Base-by-base conservation (phyloP, 139 green algal species). In the Ostreobium quekettii region DNA sequence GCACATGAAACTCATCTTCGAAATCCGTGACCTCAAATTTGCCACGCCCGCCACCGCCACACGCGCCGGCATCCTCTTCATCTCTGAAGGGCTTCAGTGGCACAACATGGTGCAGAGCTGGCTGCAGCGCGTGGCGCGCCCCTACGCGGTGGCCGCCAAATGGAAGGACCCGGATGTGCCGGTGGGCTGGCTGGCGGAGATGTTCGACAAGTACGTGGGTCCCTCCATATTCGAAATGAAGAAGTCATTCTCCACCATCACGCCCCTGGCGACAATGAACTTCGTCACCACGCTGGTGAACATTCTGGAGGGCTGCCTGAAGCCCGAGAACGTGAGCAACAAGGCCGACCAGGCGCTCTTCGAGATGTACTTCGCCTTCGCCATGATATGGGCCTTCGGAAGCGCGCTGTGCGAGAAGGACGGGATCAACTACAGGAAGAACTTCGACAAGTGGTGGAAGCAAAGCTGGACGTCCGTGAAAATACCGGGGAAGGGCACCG, bases 381-480 rank as follows among this genome's bases (percentile, higher is more conserved):
- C 82, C 1, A 83, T 85, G 48, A 85, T 92, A 60, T 95, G 88
- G 88, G 84, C 86, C 2, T 95, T 95, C 76, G 88, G 88, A 24
- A 83, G 86, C 30, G 85, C 70, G 5, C 80, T 95, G 65, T 87
- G 85, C 62, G 82, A 90, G 69, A 93, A 93, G 75, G 89, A 96
- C 66, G 89, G 89, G 75, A 86, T 96, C 76, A 85, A 91, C 66
- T 94, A 96, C 80, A 73, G 89, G 38, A 58, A 72, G 63, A 90
- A 90, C 76, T 96, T 94, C 75, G 87, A 96, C 83, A 93, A 93
- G 78, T 96, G 87, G 87, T 96, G 85, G 78, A 94, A 94, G 83
- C 39, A 73, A 24, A 89, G 77, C 0, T 96, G 81, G 82, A 91
- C 82, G 2, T 80, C 77, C 31, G 85, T 94, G 31, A 90, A 90